Conservation (phyloP, 768 basidiomycete genomes). For the Favolaschia claudopus region DNA sequence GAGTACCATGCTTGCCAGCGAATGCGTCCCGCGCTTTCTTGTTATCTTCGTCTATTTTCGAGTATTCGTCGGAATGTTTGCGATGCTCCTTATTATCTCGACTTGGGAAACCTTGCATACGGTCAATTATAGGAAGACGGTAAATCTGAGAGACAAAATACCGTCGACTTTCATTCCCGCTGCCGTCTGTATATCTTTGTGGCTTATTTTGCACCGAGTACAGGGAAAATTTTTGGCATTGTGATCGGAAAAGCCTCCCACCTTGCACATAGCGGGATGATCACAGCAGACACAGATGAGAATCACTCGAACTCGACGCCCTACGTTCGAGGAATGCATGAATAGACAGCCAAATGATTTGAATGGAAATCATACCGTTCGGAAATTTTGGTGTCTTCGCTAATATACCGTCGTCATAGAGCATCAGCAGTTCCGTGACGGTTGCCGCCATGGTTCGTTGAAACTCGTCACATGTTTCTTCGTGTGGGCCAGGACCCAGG, state of each 20-base stretch:
- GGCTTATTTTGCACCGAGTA: constrained; percentile 34
- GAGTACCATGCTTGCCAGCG: constrained; percentile 21
- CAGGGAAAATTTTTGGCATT: constrained; percentile 36
- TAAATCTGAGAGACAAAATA: not conserved
- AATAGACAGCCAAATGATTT: not conserved
- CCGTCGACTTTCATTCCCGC: constrained; percentile 22
- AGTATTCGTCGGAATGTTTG: not conserved
- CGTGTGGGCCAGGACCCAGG: not conserved
- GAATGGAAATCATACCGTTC: constrained; percentile 20
- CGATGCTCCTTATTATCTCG: not conserved
- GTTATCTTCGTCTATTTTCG: not conserved
- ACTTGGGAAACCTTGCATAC: constrained; percentile 2
- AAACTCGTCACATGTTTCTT: too few species aligned
- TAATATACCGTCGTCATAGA: constrained; percentile 30
- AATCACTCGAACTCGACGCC: constrained; percentile 30
- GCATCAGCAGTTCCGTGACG: constrained; percentile 29
- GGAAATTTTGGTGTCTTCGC: constrained; percentile 27
- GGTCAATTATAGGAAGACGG: not conserved
- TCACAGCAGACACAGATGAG: constrained; percentile 38
- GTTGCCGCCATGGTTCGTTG: not conserved
- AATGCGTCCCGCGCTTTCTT: constrained; percentile 16
- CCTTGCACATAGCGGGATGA: constrained; percentile 41
- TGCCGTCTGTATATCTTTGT: constrained; percentile 26
- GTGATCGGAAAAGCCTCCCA: constrained; percentile 37
- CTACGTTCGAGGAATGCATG: too few species aligned